Evolutionary conservation across 2,329 filamentous ascomycete genomes (phyloP), one percentile per base, ranked within the genome.

Genomic region (Exserohilum turcica): DNA sequence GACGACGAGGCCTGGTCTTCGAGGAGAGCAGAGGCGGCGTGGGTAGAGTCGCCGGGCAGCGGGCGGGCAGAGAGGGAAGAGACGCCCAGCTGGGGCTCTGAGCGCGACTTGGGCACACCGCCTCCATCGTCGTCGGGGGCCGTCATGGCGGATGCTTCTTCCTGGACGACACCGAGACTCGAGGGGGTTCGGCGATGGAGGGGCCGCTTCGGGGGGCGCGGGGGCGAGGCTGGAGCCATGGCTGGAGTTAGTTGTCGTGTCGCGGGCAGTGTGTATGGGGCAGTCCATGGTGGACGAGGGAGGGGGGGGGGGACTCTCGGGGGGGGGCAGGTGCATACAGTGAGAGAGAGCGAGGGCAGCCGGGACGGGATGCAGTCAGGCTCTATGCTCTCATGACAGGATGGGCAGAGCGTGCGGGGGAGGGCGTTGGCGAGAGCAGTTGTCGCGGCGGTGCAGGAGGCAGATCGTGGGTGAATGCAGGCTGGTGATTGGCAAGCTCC

Each of bases 1-100:
- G 29, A 79, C 73, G 6, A 43, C 16, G 81, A 82, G 78, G 36
- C 76, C 68, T 32, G 78, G 78, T 74, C 77, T 76, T 67, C 59
- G 19, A 69, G 31, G n/a, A 71, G 53, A 12, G 66, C 63, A 40
- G 66, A 56, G 46, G 61, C 65, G 13, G 59, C 62, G 35, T 70
- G 65, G 1, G 62, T 67, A 6, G 65, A 60, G 43, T 70, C 63
- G 48, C 61, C 68, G 5, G 70, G 56, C 13, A 65, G 32, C 16
- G 66, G 61, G 6, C 57, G 52, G 10, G 60, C 16, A 8, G 68
- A 70, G 18, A 67, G 52, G 28, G 50, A 60, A 49, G 71, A 67
- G 28, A 61, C 62, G 18, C 60, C 65, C 9, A 73, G 57, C 40
- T 70, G 67, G 10, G 70, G 70, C 57, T 73, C 60, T 29, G 72